phyloP scores from a whole-genome alignment of 2,329 filamentous ascomycete genomes.

The Phialemoniopsis sp. region DNA sequence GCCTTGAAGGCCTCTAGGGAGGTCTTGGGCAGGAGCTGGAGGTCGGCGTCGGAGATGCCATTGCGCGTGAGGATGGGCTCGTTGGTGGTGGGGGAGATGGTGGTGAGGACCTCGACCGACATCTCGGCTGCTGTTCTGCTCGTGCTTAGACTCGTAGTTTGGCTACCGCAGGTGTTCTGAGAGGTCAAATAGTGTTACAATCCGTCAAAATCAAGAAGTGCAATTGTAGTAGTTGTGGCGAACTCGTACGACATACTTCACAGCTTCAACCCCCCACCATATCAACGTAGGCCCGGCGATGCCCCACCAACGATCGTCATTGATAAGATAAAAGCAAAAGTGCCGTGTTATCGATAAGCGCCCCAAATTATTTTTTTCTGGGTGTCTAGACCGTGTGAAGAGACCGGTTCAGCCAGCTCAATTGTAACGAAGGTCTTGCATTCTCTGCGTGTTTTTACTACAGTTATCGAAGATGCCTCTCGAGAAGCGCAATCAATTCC shows the following conservation, averaged over 20 bases:
- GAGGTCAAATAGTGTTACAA: too few relatives aligned
- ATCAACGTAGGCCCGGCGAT: background rate
- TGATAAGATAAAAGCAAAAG: constrained; percentile 5
- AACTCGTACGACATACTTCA: too few relatives aligned
- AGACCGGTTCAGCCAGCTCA: background rate
- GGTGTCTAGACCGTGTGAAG: too few relatives aligned
- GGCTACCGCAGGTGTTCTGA: too few relatives aligned
- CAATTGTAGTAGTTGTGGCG: too few relatives aligned
- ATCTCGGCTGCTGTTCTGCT: background rate
- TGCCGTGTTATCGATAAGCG: background rate
- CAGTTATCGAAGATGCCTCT: constrained; percentile 49
- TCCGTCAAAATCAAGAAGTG: too few relatives aligned
- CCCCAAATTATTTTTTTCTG: background rate
- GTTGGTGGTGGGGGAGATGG: constrained; percentile 88
- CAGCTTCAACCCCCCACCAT: too few relatives aligned
- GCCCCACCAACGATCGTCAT: constrained; percentile 6
- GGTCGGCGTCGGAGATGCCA: constrained; percentile 66
- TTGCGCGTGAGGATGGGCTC: constrained; percentile 76
- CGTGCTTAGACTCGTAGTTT: background rate
- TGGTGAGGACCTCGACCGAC: constrained; percentile 57
- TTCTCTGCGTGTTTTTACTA: too few relatives aligned
- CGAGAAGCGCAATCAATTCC: constrained; percentile 69
- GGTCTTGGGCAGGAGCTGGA: constrained; percentile 66
- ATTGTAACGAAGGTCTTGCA: too few relatives aligned
- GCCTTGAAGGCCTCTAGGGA: constrained; percentile 72